Base-by-base conservation (phyloP, 768 basidiomycete genomes). In the Neoboletus subvelutipes region DNA sequence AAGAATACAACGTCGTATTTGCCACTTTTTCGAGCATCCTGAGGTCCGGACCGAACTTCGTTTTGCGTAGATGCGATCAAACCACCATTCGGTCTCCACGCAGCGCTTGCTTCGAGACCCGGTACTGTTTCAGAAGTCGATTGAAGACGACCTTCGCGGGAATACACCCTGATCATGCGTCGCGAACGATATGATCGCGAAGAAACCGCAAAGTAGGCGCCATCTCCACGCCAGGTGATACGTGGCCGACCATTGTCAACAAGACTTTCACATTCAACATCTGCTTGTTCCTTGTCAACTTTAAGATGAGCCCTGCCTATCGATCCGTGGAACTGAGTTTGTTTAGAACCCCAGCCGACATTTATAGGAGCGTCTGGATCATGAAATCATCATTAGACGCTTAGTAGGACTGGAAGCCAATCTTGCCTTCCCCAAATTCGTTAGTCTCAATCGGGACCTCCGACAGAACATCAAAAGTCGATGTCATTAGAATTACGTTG, bases 271-370 rank as follows among this genome's bases (percentile, higher is more conserved):
- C 81, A 80, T 20, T 82, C 75, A 33, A 63, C 67, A 5, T 73
- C 66, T 36, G 73, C 64, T 56, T 69, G 61, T 12, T 72, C 62
- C 28, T 81, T 78, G 0, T 92, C 91, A 24, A 90, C 89, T 34
- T 59, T 62, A 54, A 71, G 66, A 61, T 71, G 68, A 2, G 82
- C 75, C 70, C 98, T 98, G 18, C 97, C 96, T 5, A 93, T 77
- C 0, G 94, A 96, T 11, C 97, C 97, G 63, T 98, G 94, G 69
- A 99, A 99, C 67, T 99, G 97, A 0, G 97, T 98, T 69, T 90
- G 82, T 67, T 95, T 96, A 2, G 91, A 90, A 40, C 97, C 97
- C 97, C 97, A 99, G 17, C 97, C 97, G 57, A 98, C 93, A 64
- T 95, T 92, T 65, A 98, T 93, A 3, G 91, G 92, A 26, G 87